phyloP scores from a whole-genome alignment of 2,329 filamentous ascomycete genomes.

The Verticillium nonalfalfae region DNA sequence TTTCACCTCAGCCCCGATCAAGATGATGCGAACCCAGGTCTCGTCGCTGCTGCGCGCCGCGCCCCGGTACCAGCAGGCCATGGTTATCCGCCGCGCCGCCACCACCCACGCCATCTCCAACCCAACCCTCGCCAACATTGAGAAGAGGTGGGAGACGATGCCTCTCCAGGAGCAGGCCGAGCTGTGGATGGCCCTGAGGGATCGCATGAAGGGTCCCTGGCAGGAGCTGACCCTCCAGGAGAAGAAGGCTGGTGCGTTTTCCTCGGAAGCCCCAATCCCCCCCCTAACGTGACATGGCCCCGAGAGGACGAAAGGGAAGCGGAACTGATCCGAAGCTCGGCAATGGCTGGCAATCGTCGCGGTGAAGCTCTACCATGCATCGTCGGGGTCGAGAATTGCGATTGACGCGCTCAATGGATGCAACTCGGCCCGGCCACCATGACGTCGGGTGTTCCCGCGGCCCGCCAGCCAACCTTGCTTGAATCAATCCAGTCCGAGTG shows the following conservation, averaged over 20 bases:
- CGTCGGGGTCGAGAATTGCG: neutral
- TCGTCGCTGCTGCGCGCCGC: constrained; percentile 46
- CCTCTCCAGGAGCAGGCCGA: constrained; percentile 98
- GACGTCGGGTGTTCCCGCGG: neutral
- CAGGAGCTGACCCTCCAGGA: constrained; percentile 89
- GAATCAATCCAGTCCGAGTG: neutral
- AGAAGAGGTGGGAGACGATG: constrained; percentile 99
- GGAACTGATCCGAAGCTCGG: neutral
- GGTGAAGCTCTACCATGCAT: neutral
- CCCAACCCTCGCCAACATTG: constrained; percentile 94
- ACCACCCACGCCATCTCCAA: constrained; percentile 93
- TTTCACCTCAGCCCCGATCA: constrained; percentile 16
- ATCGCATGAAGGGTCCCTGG: constrained; percentile 99
- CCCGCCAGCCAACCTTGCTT: neutral
- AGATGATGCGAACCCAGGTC: constrained; percentile 50
- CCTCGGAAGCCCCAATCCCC: neutral
- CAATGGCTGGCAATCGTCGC: neutral
- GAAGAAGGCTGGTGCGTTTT: constrained; percentile 96
- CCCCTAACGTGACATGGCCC: constrained; percentile 1
- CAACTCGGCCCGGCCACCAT: neutral
- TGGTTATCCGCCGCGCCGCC: constrained; percentile 45
- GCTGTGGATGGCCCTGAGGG: constrained; percentile 95
- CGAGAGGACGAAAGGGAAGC: neutral
- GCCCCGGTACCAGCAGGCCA: constrained; percentile 23
- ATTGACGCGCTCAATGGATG: constrained; percentile 3